A percentile compares a stretch with the other conserved stretches of the same genome.
phyloP scores from a whole-genome alignment of 257 asterid genomes.

The Echium plantagineum region DNA sequence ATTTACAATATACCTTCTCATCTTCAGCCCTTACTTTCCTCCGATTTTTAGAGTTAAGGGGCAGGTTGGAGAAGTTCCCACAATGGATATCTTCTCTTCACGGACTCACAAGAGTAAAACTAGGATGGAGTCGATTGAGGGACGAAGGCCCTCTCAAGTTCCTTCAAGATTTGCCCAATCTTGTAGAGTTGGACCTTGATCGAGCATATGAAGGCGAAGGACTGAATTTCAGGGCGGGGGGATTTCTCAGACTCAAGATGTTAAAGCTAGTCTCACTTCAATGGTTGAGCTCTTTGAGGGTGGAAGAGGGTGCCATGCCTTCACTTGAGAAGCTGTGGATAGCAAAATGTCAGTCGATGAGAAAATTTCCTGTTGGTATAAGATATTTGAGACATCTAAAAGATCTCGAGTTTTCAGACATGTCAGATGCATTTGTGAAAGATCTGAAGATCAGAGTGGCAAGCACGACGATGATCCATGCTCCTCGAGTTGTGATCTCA shows the following conservation, averaged over 20 bases:
- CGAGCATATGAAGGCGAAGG: neutral
- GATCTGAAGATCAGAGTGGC: neutral
- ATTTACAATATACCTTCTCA: constrained; percentile 3
- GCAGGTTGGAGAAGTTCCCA: constrained; percentile 16
- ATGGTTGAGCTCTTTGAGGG: neutral
- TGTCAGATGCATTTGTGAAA: neutral
- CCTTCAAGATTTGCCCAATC: constrained; percentile 7
- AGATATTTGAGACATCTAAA: constrained; percentile 6
- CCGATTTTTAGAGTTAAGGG: constrained; percentile 7
- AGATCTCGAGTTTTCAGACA: neutral
- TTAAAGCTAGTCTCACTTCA: neutral
- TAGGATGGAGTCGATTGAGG: constrained; percentile 8
- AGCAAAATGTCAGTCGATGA: neutral
- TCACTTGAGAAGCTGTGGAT: neutral
- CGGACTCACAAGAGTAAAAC: constrained; percentile 7
- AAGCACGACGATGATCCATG: too few species aligned
- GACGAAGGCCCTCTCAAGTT: constrained; percentile 16
- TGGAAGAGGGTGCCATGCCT: constrained; percentile 17
- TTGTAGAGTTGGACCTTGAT: neutral
- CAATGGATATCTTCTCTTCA: constrained; percentile 18
- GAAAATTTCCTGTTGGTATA: constrained; percentile 7
- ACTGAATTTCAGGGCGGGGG: neutral
- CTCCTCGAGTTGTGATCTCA: too few species aligned
- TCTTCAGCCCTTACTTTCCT: constrained; percentile 10
- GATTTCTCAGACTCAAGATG: neutral